Conservation (phyloP, 257 asterid genomes). For the Craterostigma plantagineum region DNA sequence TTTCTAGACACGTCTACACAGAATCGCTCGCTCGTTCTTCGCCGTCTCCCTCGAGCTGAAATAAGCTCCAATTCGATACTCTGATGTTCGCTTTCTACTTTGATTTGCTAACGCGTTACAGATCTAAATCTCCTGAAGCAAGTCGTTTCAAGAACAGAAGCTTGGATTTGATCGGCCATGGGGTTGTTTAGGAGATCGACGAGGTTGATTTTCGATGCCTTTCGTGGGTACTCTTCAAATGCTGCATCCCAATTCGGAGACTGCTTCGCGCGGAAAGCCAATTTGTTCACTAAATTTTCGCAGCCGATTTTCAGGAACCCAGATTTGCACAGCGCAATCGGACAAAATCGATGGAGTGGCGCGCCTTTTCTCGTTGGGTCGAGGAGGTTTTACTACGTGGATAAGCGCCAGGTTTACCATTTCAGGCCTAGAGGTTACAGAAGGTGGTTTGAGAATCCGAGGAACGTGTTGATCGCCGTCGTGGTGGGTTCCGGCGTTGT, state of each 20-base stretch:
- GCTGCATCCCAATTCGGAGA: not conserved
- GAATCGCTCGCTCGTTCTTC: too few relatives aligned
- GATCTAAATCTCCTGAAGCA: too few relatives aligned
- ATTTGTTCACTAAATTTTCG: constrained; percentile 7
- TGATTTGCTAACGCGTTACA: too few relatives aligned
- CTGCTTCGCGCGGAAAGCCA: constrained; percentile 6
- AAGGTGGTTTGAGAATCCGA: constrained; percentile 56
- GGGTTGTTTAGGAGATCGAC: constrained; percentile 51
- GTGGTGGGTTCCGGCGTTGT: constrained; percentile 54
- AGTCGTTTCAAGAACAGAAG: too few relatives aligned
- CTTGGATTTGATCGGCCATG: constrained; percentile 18
- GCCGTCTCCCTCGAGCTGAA: too few relatives aligned
- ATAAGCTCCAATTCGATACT: too few relatives aligned
- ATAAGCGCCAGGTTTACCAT: constrained; percentile 30
- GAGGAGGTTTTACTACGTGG: constrained; percentile 63
- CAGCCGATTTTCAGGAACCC: constrained; percentile 27
- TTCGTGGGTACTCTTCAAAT: constrained; percentile 22
- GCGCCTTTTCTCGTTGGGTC: constrained; percentile 32
- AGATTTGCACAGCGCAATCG: constrained; percentile 13
- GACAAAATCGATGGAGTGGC: constrained; percentile 12
- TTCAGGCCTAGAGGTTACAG: constrained; percentile 60
- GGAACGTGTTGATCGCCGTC: constrained; percentile 15
- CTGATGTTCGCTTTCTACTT: too few relatives aligned
- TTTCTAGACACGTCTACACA: too few relatives aligned
- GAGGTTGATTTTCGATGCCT: constrained; percentile 17